Conservation (phyloP, 805 yeast species). For the Yarrowia porcina region DNA sequence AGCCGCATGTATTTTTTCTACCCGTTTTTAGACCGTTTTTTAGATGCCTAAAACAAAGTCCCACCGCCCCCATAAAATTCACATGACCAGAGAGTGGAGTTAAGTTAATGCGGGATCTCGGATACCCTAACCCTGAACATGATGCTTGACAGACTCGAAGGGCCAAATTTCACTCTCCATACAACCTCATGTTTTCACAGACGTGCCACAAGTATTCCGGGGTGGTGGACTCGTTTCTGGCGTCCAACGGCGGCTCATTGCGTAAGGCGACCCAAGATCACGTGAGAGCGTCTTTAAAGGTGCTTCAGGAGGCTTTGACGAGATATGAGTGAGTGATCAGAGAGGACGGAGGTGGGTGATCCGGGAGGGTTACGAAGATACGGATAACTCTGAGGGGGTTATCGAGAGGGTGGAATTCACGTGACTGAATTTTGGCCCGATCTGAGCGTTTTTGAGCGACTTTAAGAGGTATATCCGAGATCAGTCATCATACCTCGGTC, state of each 20-base stretch:
- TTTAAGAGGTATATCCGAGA: neutral
- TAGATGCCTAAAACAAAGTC: neutral
- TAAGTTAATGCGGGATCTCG: too few species aligned
- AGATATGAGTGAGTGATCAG: conserved; percentile 11
- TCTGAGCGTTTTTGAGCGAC: neutral
- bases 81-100: neutral
- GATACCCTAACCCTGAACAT: conserved; percentile 21
- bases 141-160: neutral
- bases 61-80: neutral
- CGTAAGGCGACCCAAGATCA: neutral
- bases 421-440: neutral
- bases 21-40: too few species aligned
- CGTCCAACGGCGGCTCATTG: neutral
- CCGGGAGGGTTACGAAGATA: neutral
- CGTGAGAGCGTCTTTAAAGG: neutral
- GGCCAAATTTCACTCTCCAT: neutral
- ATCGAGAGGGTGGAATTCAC: neutral
- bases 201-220: neutral
- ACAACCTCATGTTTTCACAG: conserved; percentile 6
- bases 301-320: neutral
- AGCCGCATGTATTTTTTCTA: too few species aligned
- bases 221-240: conserved; percentile 6
- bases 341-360: neutral
- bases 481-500: neutral
- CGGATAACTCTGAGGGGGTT: too few species aligned